Conservation (phyloP, 139 green algal species). For the Dunaliella sp. region DNA sequence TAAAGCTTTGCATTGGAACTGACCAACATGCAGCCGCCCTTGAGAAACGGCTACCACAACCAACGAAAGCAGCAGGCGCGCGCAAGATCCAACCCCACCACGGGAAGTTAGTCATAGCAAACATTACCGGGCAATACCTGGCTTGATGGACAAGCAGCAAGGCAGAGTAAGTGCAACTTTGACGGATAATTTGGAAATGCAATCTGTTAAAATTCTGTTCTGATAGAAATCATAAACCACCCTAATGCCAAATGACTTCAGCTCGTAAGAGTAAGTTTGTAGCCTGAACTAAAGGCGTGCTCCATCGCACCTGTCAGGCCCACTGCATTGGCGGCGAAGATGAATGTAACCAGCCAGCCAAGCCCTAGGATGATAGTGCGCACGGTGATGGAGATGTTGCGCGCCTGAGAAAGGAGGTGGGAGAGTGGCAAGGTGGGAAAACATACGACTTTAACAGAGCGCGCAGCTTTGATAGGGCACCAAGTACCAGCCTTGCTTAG, state of each 20-base stretch:
- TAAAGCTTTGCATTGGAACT: too few species aligned
- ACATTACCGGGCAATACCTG: neutral
- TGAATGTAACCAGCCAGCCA: constrained; percentile 69
- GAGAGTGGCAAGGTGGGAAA: too few species aligned
- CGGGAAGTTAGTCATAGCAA: too few species aligned
- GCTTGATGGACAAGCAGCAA: neutral
- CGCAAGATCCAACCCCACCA: too few species aligned
- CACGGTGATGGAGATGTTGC: constrained; percentile 70
- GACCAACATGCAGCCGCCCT: too few species aligned
- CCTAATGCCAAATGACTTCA: neutral
- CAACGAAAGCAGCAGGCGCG: too few species aligned
- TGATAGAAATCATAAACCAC: neutral
- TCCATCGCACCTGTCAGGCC: constrained; percentile 44
- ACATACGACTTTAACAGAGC: too few species aligned
- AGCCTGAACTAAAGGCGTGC: neutral
- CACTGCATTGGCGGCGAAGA: constrained; percentile 66
- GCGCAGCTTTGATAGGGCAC: too few species aligned
- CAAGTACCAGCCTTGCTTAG: too few species aligned
- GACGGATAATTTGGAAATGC: neutral
- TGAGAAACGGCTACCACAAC: too few species aligned
- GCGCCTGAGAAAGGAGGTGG: too few species aligned
- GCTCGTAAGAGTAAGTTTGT: neutral
- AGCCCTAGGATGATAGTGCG: constrained; percentile 71
- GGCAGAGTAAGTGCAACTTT: neutral
- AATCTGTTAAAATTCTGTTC: neutral